Evolutionary conservation across 306 rosid genomes (phyloP).

Genomic region (Psophocarpus tetragonolobus): DNA sequence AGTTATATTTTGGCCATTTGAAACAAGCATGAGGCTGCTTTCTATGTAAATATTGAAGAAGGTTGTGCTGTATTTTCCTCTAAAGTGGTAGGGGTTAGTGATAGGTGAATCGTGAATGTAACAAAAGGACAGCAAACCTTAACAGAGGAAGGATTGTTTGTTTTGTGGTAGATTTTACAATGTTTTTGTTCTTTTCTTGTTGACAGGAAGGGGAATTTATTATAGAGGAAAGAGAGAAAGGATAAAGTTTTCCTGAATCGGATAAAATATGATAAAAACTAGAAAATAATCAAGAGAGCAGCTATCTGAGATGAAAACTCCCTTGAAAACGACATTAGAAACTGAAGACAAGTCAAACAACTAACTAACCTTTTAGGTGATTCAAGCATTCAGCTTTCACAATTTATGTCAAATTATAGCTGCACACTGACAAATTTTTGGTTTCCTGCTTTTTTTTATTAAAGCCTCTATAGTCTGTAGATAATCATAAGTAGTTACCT

Average conservation of each 20-base stretch:
- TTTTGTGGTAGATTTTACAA: not conserved
- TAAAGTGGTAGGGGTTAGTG: not conserved
- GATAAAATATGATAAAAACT: not conserved
- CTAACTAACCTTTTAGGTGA: not conserved
- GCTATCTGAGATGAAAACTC: conserved; percentile 7
- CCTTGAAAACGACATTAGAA: not conserved
- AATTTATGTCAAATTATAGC: not conserved
- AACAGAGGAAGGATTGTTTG: not conserved
- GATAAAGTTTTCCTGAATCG: not conserved
- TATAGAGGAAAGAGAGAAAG: not conserved
- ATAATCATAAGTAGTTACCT: conserved; percentile 4
- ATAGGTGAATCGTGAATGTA: not conserved
- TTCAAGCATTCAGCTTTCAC: not conserved
- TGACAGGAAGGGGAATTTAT: not conserved
- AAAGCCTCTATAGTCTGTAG: not conserved
- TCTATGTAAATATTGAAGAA: not conserved
- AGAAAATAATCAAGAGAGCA: not conserved
- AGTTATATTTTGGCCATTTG: not conserved
- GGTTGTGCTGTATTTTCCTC: not conserved
- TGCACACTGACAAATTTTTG: not conserved
- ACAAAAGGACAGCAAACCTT: not conserved
- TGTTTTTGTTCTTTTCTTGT: not conserved
- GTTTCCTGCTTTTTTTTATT: not conserved
- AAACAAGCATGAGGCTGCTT: not conserved
- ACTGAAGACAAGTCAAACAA: not conserved